A percentile compares a stretch with the other conserved stretches of the same genome.
Evolutionary conservation across 129 eudicot species (phyloP).

Genomic region (Pulicaria dysenterica): DNA sequence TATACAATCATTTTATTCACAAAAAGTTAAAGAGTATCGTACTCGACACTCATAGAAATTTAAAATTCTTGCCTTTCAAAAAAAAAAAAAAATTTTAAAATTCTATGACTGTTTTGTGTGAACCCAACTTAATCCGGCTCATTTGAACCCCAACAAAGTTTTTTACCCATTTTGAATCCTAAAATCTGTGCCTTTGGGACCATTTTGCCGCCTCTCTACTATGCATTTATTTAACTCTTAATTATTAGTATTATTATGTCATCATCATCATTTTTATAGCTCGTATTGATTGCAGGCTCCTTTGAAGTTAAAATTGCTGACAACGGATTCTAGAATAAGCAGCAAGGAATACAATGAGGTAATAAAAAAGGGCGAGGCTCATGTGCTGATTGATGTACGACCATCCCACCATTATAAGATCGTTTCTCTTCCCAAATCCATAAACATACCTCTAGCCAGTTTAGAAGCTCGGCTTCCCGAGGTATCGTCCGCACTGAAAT

Average conservation of each 20-base stretch:
- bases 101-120: not conserved
- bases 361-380: slow-evolving; percentile 53
- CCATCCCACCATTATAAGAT: slow-evolving; percentile 91
- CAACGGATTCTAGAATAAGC: slow-evolving; percentile 71
- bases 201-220: not conserved
- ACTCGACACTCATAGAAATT: not conserved
- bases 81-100: no score
- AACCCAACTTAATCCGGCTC: no score
- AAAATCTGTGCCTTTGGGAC: no score
- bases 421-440: slow-evolving; percentile 77
- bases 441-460: slow-evolving; percentile 70
- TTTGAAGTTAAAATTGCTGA: slow-evolving; percentile 61
- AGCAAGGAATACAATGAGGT: slow-evolving; percentile 68
- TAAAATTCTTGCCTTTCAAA: not conserved
- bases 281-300: slow-evolving; percentile 58
- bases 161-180: not conserved
- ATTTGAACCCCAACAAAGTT: not conserved
- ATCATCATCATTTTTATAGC: no score
- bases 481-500: slow-evolving; percentile 49
- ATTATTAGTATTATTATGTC: not conserved
- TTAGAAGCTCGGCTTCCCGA: slow-evolving; percentile 67
- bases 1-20: not conserved
- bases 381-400: slow-evolving; percentile 79
- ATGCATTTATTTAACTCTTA: not conserved
- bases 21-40: no score